Base-by-base conservation (phyloP, 306 rosid species). In the Neltuma alba region DNA sequence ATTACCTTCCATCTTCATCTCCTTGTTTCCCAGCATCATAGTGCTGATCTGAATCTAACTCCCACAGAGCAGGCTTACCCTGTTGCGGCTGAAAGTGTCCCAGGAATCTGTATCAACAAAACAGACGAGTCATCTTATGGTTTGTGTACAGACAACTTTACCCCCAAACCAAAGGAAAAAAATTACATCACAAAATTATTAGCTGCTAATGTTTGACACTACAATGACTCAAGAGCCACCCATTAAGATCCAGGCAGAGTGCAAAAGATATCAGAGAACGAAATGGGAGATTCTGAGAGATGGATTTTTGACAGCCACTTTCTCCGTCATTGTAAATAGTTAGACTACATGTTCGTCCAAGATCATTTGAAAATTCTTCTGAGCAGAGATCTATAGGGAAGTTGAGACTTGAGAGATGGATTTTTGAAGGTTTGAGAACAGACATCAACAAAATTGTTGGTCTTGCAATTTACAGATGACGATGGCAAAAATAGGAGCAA, bases 11-110 rank as follows among this genome's bases (percentile, higher is more conserved):
- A 80, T 83, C 82, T 8, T 83, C 87, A 75, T 83, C 87, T 74
- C 69, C 82, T 28, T 63, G 82, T 78, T 83, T 90, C 85, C 92
- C 89, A 48, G 88, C 73, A 75, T 85, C 85, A 66, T 80, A 79
- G 82, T 89, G 96, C 74, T 93, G 97, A 83, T 96, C 94, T 13
- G 97, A 88, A 81, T 85, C 91, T 86, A 93, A 80, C 66, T 93
- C 99, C 99, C 99, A 96, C 7, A 96, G 80, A 72, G 95, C 90
- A 77, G 98, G 90, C 85, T 82, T 89, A 70, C 92, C 93, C 44
- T 65, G 89, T 72, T 83, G 97, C 28, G 99, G 98, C 76, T 93
- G 96, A 80, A 84, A 89, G 89, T 93, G 85, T 52, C 99, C 98
- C 80, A 93, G 85, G 86, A 96, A 96, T 70, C 98, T 96, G 96